Percentiles rank a stretch among this genome's conserved stretches.
These are phyloP conservation scores for Lasiosphaeria ovina DNA, from an alignment of 495 filamentous ascomycete species.

Conservation along the genomic window DNA sequence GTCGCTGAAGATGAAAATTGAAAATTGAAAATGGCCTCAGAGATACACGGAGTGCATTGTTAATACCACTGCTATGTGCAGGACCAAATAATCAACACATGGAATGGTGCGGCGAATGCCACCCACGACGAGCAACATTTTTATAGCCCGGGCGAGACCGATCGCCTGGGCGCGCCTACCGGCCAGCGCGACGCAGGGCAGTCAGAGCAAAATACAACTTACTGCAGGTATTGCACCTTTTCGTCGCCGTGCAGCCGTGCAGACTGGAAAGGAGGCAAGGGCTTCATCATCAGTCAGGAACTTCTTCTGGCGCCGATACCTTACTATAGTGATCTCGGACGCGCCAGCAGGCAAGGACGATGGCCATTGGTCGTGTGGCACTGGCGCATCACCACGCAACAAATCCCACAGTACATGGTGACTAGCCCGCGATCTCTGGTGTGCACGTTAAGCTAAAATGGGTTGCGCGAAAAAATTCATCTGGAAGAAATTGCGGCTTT, in stretches of 20 bases:
- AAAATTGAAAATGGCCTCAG: too few species aligned
- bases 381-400: background rate
- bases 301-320: background rate
- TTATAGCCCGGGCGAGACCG: too few species aligned
- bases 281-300: slow-evolving; percentile 6
- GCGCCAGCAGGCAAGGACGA: background rate
- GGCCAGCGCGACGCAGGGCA: background rate
- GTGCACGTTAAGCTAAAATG: background rate
- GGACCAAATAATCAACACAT: too few species aligned
- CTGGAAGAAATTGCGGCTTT: slow-evolving; percentile 13
- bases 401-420: too few species aligned
- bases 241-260: background rate
- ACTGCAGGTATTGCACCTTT: slow-evolving; percentile 6
- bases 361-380: background rate
- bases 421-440: background rate
- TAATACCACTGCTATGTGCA: too few species aligned
- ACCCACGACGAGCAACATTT: too few species aligned
- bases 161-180: too few species aligned
- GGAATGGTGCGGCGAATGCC: too few species aligned
- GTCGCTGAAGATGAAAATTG: too few species aligned
- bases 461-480: slow-evolving; percentile 6
- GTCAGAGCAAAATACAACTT: background rate
- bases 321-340: background rate
- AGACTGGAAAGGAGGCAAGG: slow-evolving; percentile 10
- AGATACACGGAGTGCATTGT: too few species aligned